phyloP scores from a whole-genome alignment of 768 basidiomycete genomes.

The Tulasnella sp. region DNA sequence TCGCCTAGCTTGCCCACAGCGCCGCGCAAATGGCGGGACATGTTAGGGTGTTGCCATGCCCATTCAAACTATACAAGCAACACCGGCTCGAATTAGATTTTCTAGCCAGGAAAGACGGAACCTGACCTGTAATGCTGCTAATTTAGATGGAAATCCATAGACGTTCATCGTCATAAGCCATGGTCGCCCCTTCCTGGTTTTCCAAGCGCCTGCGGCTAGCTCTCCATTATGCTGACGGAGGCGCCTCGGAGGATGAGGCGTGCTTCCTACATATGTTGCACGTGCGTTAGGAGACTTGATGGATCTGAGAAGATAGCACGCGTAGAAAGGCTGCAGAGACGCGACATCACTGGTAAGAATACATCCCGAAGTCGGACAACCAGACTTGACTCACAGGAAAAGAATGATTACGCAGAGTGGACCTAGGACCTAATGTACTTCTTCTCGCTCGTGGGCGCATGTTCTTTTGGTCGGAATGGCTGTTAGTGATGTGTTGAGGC shows the following conservation, averaged over 20 bases:
- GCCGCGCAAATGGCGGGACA: slow-evolving; percentile 35
- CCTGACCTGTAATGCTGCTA: slow-evolving; percentile 77
- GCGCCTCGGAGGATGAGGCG: slow-evolving; percentile 61
- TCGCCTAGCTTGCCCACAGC: slow-evolving; percentile 2
- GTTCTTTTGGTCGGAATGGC: background rate
- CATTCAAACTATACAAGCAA: slow-evolving; percentile 42
- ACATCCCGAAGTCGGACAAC: background rate
- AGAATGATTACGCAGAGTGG: slow-evolving; percentile 46
- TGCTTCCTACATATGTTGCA: slow-evolving; percentile 76
- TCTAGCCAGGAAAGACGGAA: slow-evolving; percentile 52
- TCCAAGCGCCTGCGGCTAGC: slow-evolving; percentile 68
- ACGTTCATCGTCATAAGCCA: slow-evolving; percentile 90
- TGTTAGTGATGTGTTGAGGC: background rate
- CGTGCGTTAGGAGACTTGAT: slow-evolving; percentile 55
- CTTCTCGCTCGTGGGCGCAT: slow-evolving; percentile 22
- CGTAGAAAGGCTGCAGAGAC: slow-evolving; percentile 59
- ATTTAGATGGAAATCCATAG: slow-evolving; percentile 77
- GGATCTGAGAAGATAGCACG: slow-evolving; percentile 80
- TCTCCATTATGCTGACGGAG: slow-evolving; percentile 80
- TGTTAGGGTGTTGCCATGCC: background rate
- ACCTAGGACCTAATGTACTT: slow-evolving; percentile 30
- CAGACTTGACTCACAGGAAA: slow-evolving; percentile 48
- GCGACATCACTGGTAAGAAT: background rate
- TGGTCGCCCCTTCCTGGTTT: slow-evolving; percentile 62
- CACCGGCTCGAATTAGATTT: background rate